Evolutionary conservation across 2,329 filamentous ascomycete genomes (phyloP).

Genomic region (Ophiostoma tasmaniense): DNA sequence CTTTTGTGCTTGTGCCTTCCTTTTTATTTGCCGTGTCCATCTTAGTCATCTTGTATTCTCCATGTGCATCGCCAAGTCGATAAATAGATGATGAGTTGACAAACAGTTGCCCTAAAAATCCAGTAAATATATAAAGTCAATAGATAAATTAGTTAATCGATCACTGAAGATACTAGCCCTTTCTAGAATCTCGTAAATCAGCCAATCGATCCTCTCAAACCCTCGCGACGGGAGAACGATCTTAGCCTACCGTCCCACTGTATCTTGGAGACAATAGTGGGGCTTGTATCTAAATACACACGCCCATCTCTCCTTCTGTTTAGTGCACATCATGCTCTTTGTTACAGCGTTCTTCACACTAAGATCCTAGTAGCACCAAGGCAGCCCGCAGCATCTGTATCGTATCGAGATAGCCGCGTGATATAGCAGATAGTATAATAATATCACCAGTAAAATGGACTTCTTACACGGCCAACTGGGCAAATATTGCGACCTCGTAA

Average conservation of each 20-base stretch:
- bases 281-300: neutral
- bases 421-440: neutral
- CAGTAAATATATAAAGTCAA: neutral
- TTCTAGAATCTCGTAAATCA: constrained; percentile 10
- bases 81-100: neutral
- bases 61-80: neutral
- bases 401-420: neutral
- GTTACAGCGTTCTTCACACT: neutral
- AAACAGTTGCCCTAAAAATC: neutral
- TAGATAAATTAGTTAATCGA: neutral
- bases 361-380: neutral
- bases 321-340: neutral
- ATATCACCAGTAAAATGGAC: neutral
- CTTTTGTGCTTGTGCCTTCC: neutral
- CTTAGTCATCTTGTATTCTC: neutral
- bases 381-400: neutral
- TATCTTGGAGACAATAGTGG: neutral
- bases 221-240: neutral
- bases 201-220: constrained; percentile 11
- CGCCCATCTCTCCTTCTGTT: too few relatives aligned
- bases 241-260: neutral
- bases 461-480: neutral
- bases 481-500: neutral
- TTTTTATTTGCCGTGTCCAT: neutral
- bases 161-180: neutral